Conservation (phyloP, 305 asterid species). For the Withania somnifera region DNA sequence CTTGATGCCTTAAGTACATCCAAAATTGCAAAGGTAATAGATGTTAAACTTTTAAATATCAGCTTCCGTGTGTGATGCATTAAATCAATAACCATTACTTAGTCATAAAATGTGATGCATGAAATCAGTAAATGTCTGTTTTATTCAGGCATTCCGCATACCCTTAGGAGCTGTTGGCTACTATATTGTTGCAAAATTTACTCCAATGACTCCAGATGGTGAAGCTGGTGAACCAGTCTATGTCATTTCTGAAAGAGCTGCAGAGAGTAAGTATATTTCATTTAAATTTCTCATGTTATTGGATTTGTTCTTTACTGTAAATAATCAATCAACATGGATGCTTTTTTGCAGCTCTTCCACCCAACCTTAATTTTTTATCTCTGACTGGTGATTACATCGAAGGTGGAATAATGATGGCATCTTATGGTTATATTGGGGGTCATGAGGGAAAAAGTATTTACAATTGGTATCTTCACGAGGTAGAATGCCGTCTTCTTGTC, state of each 20-base stretch:
- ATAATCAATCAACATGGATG: constrained; percentile 7
- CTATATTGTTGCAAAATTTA: constrained; percentile 72
- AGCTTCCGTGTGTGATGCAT: constrained; percentile 1
- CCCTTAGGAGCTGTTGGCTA: constrained; percentile 96
- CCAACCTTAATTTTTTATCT: constrained; percentile 86
- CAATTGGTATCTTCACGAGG: constrained; percentile 89
- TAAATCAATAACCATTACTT: background rate
- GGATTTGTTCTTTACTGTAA: background rate
- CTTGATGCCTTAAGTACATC: constrained; percentile 78
- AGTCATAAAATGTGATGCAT: background rate
- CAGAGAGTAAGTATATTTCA: constrained; percentile 56
- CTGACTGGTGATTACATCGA: constrained; percentile 84
- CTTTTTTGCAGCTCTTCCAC: constrained; percentile 82
- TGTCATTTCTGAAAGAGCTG: constrained; percentile 59
- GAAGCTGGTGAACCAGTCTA: constrained; percentile 94
- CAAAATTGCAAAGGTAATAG: constrained; percentile 80
- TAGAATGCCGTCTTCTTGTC: constrained; percentile 16
- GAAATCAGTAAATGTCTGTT: constrained; percentile 11
- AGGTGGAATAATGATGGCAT: constrained; percentile 86
- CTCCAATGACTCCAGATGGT: constrained; percentile 97
- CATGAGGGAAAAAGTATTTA: constrained; percentile 92
- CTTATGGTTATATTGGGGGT: constrained; percentile 96
- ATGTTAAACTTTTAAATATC: constrained; percentile 5
- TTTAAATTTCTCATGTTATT: background rate
- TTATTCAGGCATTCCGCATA: constrained; percentile 69